phyloP scores from a whole-genome alignment of 148 eudicot genomes.

The Nyssa sinensis region DNA sequence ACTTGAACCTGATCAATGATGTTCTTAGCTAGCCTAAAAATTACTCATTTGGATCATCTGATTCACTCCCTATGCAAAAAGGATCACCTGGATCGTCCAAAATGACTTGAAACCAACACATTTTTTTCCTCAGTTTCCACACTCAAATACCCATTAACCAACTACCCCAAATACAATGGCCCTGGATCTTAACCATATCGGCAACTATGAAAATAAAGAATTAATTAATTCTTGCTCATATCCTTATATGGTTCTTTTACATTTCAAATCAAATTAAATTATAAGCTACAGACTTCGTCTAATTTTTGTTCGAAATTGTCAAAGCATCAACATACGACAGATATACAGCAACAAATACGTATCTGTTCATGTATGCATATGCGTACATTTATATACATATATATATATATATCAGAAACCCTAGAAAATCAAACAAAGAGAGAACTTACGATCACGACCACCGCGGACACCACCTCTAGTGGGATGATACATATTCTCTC shows the following conservation, averaged over 20 bases:
- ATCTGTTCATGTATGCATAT: no score
- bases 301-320: background rate
- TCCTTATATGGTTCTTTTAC: no score
- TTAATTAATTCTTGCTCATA: background rate
- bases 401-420: constrained; percentile 17
- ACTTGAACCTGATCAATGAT: no score
- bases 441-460: constrained; percentile 89
- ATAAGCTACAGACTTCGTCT: background rate
- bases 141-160: no score
- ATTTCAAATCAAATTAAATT: no score
- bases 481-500: constrained; percentile 76
- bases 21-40: no score
- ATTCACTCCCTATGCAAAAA: background rate
- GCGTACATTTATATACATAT: background rate
- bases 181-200: no score
- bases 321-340: background rate
- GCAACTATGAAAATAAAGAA: no score
- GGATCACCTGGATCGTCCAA: no score
- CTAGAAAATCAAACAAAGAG: constrained; percentile 8
- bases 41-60: background rate
- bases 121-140: background rate
- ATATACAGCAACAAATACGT: no score
- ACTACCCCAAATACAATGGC: no score
- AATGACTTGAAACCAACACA: background rate
- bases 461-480: constrained; percentile 96